Evolutionary conservation across 2,329 filamentous ascomycete genomes (phyloP).

Genomic region (Exophiala sp.): DNA sequence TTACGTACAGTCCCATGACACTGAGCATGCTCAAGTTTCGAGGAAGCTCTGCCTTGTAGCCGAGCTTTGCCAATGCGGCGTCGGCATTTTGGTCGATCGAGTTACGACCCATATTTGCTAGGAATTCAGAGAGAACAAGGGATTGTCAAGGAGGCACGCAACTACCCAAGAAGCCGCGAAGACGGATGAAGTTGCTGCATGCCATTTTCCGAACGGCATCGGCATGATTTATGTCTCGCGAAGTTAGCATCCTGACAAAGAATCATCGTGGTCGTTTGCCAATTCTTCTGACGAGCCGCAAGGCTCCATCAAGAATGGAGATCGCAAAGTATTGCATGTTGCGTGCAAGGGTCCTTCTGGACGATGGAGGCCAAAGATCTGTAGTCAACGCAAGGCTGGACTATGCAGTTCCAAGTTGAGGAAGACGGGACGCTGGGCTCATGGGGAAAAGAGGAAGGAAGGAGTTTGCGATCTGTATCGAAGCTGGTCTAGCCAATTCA

Average conservation of each 20-base stretch:
- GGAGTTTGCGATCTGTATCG: not conserved
- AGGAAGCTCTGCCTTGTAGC: constrained; percentile 66
- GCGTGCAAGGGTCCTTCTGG: not conserved
- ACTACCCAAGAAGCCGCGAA: not conserved
- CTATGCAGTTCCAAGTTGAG: too few relatives aligned
- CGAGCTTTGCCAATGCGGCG: constrained; percentile 62
- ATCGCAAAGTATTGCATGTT: not conserved
- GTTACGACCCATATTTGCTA: not conserved
- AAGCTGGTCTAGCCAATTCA: not conserved
- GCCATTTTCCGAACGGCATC: not conserved
- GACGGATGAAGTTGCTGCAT: not conserved
- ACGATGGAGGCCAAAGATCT: not conserved
- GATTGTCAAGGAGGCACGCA: too few relatives aligned
- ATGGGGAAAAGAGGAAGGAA: not conserved
- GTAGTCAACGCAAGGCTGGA: not conserved
- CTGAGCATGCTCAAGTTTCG: constrained; percentile 66
- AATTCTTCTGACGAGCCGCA: not conserved
- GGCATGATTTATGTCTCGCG: not conserved
- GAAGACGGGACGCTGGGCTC: too few relatives aligned
- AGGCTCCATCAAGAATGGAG: not conserved
- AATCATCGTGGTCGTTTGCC: not conserved
- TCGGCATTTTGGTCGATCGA: constrained; percentile 47
- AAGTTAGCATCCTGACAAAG: not conserved
- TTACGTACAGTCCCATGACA: constrained; percentile 60
- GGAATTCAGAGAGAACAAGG: too few relatives aligned